Conservation (phyloP, 805 yeast genomes). For the Sungouiozyma intestinalis region DNA sequence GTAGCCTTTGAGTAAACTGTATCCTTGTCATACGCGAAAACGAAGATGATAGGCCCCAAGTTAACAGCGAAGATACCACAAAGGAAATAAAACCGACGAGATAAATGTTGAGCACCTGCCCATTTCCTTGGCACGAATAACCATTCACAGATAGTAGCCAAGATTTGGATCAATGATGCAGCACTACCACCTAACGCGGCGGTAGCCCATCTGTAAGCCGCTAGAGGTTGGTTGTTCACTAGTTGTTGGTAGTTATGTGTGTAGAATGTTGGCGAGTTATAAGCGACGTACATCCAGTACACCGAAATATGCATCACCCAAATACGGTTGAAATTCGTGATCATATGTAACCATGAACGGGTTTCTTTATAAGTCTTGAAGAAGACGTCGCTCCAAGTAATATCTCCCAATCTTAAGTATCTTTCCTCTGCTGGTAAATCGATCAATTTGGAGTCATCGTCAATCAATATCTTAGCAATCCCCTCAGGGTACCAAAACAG, state of each 20-base stretch:
- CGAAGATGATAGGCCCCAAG: conserved; percentile 77
- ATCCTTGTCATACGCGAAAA: conserved; percentile 70
- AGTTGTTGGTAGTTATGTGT: conserved; percentile 80
- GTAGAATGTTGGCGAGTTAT: conserved; percentile 84
- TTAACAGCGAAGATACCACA: conserved; percentile 55
- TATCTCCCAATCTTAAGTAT: conserved; percentile 81
- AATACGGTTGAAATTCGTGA: conserved; percentile 94
- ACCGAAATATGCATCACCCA: conserved; percentile 88
- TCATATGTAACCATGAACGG: conserved; percentile 94
- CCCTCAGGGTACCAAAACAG: conserved; percentile 99
- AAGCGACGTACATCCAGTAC: conserved; percentile 93
- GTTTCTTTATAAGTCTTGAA: conserved; percentile 93
- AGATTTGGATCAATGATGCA: conserved; percentile 69
- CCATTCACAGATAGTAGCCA: conserved; percentile 91
- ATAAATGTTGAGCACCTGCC: conserved; percentile 98
- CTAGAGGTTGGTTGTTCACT: conserved; percentile 73
- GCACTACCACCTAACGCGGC: conserved; percentile 87
- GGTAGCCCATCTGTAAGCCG: conserved; percentile 88
- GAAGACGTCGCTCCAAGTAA: conserved; percentile 83
- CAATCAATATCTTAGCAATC: conserved; percentile 75
- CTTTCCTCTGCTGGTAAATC: conserved; percentile 88
- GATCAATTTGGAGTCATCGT: conserved; percentile 77
- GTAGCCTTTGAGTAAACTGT: conserved; percentile 62
- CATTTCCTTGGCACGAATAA: conserved; percentile 92
- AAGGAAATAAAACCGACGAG: conserved; percentile 77